Base-by-base conservation (phyloP, 495 filamentous ascomycete species). In the Pseudoneurospora amorphoporcata region DNA sequence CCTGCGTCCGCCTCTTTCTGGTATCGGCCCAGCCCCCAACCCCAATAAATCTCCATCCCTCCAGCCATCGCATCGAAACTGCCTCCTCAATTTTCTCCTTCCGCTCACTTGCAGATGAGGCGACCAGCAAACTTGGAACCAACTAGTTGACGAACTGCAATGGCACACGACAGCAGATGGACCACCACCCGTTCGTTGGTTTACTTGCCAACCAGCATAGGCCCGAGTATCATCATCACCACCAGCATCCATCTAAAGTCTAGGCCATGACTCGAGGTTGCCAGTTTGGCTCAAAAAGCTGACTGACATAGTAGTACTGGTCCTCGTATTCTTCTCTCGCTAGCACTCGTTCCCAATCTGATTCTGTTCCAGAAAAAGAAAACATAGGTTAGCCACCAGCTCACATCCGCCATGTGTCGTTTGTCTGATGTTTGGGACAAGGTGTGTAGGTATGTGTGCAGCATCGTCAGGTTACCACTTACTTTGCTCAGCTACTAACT, bases 211-310 rank as follows among this genome's bases (percentile, higher is more conserved):
- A 35, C 53, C 29, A 65, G 53, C 53, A 35, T 35, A 17, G 53
- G 29, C 14, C 32, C 8, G 53, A 65, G 53, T 23, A 35, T 23
- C 53, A 35, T 23, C 29, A 65, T 37, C 53, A 37, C 53, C 53
- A 37, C 53, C 53, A 37, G 14, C 53, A 37, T 17, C 41, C 68
- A 58, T 65, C 23, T 19, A 70, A 7, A 40, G 39, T 69, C 75
- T 77, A 85, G 71, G 76, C 77, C 73, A 83, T 84, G 14, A 77
- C 75, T 71, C 81, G 80, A 17, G 85, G 84, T 73, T 81, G 80
- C 85, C 85, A 87, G 73, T 81, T 83, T 69, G 81, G 81, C 71
- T 87, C 84, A 75, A 80, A 87, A 23, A 87, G 79, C 75, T 87
- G 85, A 74, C 84, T 85, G 58, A 86, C 79, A 73, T 86, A 86